Evolutionary conservation across 2,329 filamentous ascomycete species (phyloP).

Genomic region (Penicillium sp.): DNA sequence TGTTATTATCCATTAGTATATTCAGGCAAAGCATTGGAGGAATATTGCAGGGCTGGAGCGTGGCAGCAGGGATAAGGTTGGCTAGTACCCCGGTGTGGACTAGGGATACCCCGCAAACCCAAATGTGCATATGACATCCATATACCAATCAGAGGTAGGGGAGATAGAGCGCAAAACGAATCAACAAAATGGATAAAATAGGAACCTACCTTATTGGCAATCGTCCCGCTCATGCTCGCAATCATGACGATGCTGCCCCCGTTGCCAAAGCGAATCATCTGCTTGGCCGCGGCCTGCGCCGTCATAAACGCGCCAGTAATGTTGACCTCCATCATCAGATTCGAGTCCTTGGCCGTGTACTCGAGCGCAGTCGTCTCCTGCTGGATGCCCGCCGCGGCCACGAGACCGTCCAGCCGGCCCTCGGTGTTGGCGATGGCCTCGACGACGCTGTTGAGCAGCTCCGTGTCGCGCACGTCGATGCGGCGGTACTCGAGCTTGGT

Average conservation of each 20-base stretch:
- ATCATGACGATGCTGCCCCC: constrained; percentile 61
- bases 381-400: constrained; percentile 69
- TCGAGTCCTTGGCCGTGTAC: constrained; percentile 61
- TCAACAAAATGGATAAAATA: neutral
- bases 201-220: constrained; percentile 52
- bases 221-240: constrained; percentile 59
- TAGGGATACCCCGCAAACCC: constrained; percentile 2
- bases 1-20: no score
- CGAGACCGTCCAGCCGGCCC: constrained; percentile 72
- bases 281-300: constrained; percentile 59
- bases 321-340: constrained; percentile 61
- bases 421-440: constrained; percentile 65
- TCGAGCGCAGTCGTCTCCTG: constrained; percentile 80
- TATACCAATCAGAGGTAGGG: neutral
- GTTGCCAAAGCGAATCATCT: constrained; percentile 59
- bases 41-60: no score
- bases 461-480: constrained; percentile 73
- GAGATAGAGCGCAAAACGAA: neutral
- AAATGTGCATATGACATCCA: neutral
- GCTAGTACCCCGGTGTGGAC: neutral
- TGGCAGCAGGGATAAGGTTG: neutral
- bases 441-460: constrained; percentile 63
- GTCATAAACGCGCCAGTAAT: constrained; percentile 62
- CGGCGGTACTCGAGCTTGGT: constrained; percentile 69
- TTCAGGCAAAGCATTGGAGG: no score